phyloP scores from a whole-genome alignment of 345 rosid genomes.

The Euphorbia tirucalli region DNA sequence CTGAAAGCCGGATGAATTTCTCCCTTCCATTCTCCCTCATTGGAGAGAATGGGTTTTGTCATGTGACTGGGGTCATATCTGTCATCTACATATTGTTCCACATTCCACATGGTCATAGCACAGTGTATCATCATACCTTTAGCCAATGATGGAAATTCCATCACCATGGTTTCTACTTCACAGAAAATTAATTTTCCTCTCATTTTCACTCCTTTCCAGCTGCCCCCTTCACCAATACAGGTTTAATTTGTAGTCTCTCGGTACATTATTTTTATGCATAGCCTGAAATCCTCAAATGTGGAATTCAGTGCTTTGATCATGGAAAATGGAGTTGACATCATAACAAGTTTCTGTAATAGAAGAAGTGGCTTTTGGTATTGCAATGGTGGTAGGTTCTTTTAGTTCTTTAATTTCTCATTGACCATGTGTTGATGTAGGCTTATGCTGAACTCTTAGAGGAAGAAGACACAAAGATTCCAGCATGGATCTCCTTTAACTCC shows the following conservation, averaged over 20 bases:
- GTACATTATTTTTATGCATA: not conserved
- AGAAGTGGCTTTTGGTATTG: slow-evolving; percentile 9
- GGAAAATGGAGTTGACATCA: not conserved
- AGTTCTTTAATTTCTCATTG: not conserved
- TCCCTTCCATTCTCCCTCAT: not conserved
- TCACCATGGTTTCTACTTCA: not conserved
- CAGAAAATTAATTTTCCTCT: not conserved
- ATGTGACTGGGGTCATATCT: not conserved
- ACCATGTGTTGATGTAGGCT: slow-evolving; percentile 40
- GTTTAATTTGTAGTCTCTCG: not conserved
- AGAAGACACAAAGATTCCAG: slow-evolving; percentile 56
- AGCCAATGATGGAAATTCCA: not conserved
- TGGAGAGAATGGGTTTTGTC: not conserved
- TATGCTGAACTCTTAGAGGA: slow-evolving; percentile 68
- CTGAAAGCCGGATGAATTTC: not conserved
- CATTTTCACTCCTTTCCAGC: not conserved
- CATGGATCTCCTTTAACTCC: slow-evolving; percentile 77
- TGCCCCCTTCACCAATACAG: not conserved
- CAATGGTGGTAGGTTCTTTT: not conserved
- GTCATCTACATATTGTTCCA: not conserved
- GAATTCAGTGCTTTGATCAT: not conserved
- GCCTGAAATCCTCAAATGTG: not conserved
- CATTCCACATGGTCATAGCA: not conserved
- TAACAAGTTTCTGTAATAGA: not conserved
- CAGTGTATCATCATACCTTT: no score